Evolutionary conservation across 2,329 filamentous ascomycete genomes (phyloP).

Genomic region (Blastomyces gilchristii): DNA sequence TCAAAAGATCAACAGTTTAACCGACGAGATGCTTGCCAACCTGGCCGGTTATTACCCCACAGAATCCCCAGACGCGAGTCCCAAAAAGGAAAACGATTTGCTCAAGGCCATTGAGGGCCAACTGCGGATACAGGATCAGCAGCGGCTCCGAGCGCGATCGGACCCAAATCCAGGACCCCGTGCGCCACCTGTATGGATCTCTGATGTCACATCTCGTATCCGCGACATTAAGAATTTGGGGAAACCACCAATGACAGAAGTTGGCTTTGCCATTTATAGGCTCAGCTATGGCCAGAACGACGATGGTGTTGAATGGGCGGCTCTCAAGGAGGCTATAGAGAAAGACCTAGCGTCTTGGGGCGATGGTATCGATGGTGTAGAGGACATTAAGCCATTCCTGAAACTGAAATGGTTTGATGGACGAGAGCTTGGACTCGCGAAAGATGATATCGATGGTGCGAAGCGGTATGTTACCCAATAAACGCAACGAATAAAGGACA

Average conservation of each 20-base stretch:
- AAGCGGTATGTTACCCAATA: conserved; percentile 8
- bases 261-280: conserved; percentile 20
- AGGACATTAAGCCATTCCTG: conserved; percentile 17
- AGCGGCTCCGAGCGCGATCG: conserved; percentile 3
- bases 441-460: conserved; percentile 14
- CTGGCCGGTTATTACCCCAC: not conserved
- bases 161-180: not conserved
- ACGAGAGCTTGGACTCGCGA: conserved; percentile 15
- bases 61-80: not conserved
- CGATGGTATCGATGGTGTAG: conserved; percentile 15
- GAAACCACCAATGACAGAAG: not conserved
- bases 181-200: conserved; percentile 5
- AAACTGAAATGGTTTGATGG: conserved; percentile 23
- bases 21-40: not conserved
- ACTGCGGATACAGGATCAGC: conserved; percentile 5
- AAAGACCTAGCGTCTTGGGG: conserved; percentile 21
- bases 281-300: conserved; percentile 16
- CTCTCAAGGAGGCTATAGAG: conserved; percentile 18
- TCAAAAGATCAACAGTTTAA: not conserved
- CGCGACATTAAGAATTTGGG: not conserved
- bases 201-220: not conserved
- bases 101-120: not conserved
- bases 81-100: not conserved
- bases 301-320: conserved; percentile 18
- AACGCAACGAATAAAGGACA: not conserved